phyloP scores from a whole-genome alignment of 78 protist species.

The Emiliania huxleyi region DNA sequence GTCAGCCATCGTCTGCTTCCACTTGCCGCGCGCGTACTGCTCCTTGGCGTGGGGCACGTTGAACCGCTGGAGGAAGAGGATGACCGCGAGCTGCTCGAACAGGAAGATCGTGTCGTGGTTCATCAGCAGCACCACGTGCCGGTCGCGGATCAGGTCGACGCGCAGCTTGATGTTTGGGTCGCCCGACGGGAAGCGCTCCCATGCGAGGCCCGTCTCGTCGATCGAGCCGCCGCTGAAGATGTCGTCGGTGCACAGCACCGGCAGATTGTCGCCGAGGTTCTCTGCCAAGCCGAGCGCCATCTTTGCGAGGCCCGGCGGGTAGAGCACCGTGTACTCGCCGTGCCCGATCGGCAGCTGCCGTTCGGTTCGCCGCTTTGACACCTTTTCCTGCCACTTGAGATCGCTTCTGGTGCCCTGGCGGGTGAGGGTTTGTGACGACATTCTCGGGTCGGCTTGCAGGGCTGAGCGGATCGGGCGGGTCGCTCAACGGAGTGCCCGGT shows the following conservation, averaged over 20 bases:
- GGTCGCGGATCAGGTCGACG: neutral
- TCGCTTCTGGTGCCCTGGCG: too few relatives aligned
- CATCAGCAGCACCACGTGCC: neutral
- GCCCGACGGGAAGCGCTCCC: neutral
- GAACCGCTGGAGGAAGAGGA: neutral
- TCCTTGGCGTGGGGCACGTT: neutral
- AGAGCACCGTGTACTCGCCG: neutral
- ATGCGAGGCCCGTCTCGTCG: neutral
- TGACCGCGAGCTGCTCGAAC: neutral
- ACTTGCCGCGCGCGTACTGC: neutral
- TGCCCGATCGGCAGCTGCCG: too few relatives aligned
- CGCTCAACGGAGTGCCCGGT: too few relatives aligned
- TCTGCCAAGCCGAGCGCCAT: neutral
- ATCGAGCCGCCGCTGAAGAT: too few relatives aligned
- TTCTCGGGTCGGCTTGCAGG: too few relatives aligned
- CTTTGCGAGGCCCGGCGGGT: neutral
- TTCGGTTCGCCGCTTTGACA: too few relatives aligned
- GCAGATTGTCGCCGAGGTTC: neutral
- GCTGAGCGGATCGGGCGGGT: too few relatives aligned
- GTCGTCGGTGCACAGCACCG: neutral
- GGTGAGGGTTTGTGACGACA: too few relatives aligned
- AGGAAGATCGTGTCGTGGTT: neutral
- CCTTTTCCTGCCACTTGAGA: too few relatives aligned
- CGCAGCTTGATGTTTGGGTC: conserved; percentile 11
- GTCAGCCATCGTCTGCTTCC: neutral